Base-by-base conservation (phyloP, 768 basidiomycete genomes). In the Termitomyces heimii region DNA sequence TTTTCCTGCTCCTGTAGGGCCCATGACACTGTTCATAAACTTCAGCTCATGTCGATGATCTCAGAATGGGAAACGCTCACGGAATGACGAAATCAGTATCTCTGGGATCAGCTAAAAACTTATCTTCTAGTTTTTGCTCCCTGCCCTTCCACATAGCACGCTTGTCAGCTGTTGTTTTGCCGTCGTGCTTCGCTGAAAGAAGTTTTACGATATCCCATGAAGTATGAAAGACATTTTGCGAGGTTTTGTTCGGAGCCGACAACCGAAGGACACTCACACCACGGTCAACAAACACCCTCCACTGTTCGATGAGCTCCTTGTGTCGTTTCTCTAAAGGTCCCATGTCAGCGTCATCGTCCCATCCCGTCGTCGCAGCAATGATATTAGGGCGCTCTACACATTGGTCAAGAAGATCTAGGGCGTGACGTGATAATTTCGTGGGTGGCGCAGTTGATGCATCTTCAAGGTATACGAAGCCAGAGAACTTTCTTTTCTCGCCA, bases 401-500 rank as follows among this genome's bases (percentile, higher is more conserved):
- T 47, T 56, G 57, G 24, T 62, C 57, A 1, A 62, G 44, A 5
- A 52, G 39, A 26, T 62, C 57, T 20, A 53, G 39, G 22, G 45
- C 39, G 32, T 35, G 39, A 20, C 50, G 50, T 18, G 57, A 52
- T 34, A 52, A 24, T 28, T 62, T 59, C 9, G 31, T 31, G 20
- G 54, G 51, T n/a, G 42, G 35, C 5, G 22, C 4, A n/a, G 22
- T 49, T 6, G 57, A 49, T 10, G 47, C 32, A 34, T 56, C 51
- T 32, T 62, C 57, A 8, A 62, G 54, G 35, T 58, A 56, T 29
- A 62, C 54, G 39, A 62, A 37, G 26, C 60, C 60, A 43, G 60
- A 53, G 22, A 62, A 49, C 51, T 53, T 58, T 37, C 50, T 58
- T 40, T 45, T 47, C 29, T 54, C 45, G 8, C 37, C 44, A 31